A percentile compares a stretch with the other conserved stretches of the same genome.
phyloP scores from a whole-genome alignment of 2,329 filamentous ascomycete genomes.

The Cercospora beticola region DNA sequence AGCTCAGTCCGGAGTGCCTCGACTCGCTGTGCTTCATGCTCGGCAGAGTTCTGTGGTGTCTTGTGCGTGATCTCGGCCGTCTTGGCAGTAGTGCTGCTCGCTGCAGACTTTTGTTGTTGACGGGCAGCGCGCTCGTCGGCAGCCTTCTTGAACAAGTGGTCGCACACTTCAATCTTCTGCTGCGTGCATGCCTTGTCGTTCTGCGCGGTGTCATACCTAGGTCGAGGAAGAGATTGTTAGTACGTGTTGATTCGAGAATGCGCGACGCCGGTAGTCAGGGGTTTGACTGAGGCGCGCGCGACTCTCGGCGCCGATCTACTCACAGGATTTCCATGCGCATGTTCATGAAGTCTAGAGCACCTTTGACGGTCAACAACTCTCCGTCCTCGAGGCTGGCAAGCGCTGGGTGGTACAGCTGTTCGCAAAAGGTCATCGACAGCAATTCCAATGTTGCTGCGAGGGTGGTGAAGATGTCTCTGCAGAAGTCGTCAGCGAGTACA shows the following conservation, averaged over 20 bases:
- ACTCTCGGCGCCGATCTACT: background rate
- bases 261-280: background rate
- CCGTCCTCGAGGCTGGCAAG: background rate
- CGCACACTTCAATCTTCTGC: constrained; percentile 2
- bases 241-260: background rate
- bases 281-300: background rate
- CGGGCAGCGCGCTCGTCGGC: background rate
- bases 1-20: background rate
- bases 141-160: background rate
- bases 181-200: background rate
- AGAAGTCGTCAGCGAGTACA: background rate
- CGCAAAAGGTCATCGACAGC: background rate
- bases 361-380: background rate
- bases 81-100: background rate
- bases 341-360: background rate
- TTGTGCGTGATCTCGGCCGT: background rate
- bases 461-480: background rate
- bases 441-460: background rate
- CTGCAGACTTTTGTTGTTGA: background rate
- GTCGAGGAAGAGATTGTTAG: background rate
- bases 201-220: constrained; percentile 1
- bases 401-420: background rate
- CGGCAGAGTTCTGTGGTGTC: background rate
- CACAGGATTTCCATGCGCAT: background rate
- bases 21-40: background rate